Conservation (phyloP, 805 yeast genomes). For the Candida chauliodis region DNA sequence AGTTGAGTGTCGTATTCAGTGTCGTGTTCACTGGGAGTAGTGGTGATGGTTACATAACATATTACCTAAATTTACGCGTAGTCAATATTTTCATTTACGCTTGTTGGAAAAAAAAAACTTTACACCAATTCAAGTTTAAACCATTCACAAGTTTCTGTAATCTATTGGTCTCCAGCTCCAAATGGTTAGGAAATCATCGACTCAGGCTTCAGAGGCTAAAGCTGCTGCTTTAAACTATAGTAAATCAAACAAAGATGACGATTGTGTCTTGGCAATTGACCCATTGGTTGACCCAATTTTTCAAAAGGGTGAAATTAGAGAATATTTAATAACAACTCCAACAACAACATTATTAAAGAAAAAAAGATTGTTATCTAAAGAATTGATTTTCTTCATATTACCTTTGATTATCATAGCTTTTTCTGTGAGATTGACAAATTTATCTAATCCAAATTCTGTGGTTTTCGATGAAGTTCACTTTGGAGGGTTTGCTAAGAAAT, state of each 20-base stretch:
- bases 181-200: slow-evolving; percentile 8
- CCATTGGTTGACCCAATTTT: slow-evolving; percentile 11
- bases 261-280: slow-evolving; percentile 4
- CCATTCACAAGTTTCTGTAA: too few species aligned
- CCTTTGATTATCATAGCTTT: slow-evolving; percentile 47
- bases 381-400: slow-evolving; percentile 18
- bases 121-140: too few species aligned
- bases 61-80: too few species aligned
- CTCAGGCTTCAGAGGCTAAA: slow-evolving; percentile 5
- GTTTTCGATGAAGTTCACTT: slow-evolving; percentile 94
- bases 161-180: too few species aligned
- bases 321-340: slow-evolving; percentile 52
- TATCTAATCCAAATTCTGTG: slow-evolving; percentile 72
- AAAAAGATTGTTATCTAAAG: slow-evolving; percentile 35
- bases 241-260: slow-evolving; percentile 1
- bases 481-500: slow-evolving; percentile 92
- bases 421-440: slow-evolving; percentile 55
- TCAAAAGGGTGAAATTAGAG: slow-evolving; percentile 26
- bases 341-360: slow-evolving; percentile 33
- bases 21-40: too few species aligned
- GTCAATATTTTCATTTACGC: too few species aligned
- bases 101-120: too few species aligned
- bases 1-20: too few species aligned
- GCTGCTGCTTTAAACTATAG: slow-evolving; percentile 6
- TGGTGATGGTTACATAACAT: too few species aligned